phyloP scores from a whole-genome alignment of 176 grass and related monocot species.

The Aechmea fasciata region DNA sequence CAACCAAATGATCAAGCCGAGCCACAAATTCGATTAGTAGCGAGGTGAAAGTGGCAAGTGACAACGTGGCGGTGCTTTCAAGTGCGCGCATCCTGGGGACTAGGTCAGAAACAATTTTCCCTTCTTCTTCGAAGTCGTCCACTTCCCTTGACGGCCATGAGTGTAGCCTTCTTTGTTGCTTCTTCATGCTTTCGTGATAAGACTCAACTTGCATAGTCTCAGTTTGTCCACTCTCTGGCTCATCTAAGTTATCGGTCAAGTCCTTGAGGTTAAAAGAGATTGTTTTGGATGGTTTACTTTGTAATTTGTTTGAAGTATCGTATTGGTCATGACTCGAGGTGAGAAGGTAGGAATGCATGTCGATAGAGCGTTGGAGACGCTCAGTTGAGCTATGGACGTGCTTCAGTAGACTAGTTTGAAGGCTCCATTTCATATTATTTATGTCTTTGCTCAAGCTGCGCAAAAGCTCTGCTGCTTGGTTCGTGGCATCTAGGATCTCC shows the following conservation, averaged over 20 bases:
- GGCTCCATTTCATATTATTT: slow-evolving; percentile 62
- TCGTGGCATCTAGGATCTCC: slow-evolving; percentile 70
- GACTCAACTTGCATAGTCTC: slow-evolving; percentile 33
- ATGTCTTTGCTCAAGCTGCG: slow-evolving; percentile 52
- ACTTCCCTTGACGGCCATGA: slow-evolving; percentile 67
- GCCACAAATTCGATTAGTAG: slow-evolving; percentile 71
- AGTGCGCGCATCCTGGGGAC: slow-evolving; percentile 54
- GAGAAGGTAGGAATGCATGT: slow-evolving; percentile 69
- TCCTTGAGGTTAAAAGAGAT: slow-evolving; percentile 37
- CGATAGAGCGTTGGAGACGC: slow-evolving; percentile 58
- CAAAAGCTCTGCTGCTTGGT: slow-evolving; percentile 57
- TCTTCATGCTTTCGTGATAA: slow-evolving; percentile 52
- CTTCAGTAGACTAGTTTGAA: slow-evolving; percentile 52
- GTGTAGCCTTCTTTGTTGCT: slow-evolving; percentile 57
- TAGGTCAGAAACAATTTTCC: slow-evolving; percentile 19
- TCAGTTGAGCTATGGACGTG: slow-evolving; percentile 55
- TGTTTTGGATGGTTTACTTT: slow-evolving; percentile 27
- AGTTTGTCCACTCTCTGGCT: slow-evolving; percentile 19
- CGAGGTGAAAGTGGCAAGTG: slow-evolving; percentile 59
- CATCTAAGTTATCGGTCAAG: slow-evolving; percentile 11
- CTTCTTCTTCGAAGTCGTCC: slow-evolving; percentile 37
- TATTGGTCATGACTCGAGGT: slow-evolving; percentile 24
- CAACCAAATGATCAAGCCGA: slow-evolving; percentile 74
- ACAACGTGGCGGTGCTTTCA: slow-evolving; percentile 63
- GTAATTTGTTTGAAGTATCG: slow-evolving; percentile 24